Conservation (phyloP, 139 green algal genomes). For the Micromonas pusilla region DNA sequence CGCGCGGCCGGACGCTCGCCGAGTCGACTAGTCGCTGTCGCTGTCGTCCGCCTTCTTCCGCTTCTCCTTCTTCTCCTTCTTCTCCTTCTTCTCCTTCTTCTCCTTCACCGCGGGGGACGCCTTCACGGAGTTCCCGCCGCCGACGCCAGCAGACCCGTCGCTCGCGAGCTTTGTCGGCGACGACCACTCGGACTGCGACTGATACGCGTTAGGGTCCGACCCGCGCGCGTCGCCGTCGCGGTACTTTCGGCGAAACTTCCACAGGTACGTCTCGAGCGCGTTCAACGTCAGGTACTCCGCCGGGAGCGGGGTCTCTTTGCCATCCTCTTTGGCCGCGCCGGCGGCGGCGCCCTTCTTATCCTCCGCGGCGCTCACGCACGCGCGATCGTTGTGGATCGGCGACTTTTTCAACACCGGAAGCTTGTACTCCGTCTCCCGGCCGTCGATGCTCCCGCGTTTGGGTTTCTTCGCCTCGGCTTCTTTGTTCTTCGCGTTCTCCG, state of each 20-base stretch:
- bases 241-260: background rate
- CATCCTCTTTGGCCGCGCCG: background rate
- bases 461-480: background rate
- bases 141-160: background rate
- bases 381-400: slow-evolving; percentile 5
- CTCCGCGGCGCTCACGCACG: no score
- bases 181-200: background rate
- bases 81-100: background rate
- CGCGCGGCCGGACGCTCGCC: no score
- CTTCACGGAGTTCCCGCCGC: background rate
- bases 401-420: background rate
- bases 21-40: background rate
- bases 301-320: background rate
- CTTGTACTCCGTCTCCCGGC: background rate
- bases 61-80: background rate
- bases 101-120: background rate
- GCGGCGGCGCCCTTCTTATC: no score
- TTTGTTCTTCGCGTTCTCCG: background rate
- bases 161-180: background rate
- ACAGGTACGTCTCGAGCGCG: slow-evolving; percentile 8
- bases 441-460: background rate
- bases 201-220: background rate
- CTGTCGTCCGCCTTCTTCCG: background rate
- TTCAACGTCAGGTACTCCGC: slow-evolving; percentile 5
- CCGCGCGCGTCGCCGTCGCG: background rate